Conservation (phyloP, 2,329 filamentous ascomycete species). For the Incumbomyces lentus region DNA sequence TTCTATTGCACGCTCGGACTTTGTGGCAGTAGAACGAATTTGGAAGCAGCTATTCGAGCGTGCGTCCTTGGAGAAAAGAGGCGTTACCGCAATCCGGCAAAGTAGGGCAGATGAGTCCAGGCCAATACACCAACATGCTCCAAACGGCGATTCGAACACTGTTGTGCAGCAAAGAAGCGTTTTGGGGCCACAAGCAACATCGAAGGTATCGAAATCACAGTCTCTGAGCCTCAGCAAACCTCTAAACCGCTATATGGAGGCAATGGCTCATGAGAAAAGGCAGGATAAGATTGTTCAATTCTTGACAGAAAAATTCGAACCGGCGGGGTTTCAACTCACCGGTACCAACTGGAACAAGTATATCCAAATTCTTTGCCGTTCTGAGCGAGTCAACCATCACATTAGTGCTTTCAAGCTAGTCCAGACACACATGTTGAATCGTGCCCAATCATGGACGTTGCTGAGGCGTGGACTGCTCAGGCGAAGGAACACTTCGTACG, state of each 20-base stretch:
- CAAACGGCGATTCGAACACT: too few relatives aligned
- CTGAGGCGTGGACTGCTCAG: slow-evolving; percentile 24
- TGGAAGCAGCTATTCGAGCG: neutral
- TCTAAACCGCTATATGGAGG: slow-evolving; percentile 43
- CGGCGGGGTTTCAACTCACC: slow-evolving; percentile 62
- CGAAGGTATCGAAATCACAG: slow-evolving; percentile 28
- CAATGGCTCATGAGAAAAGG: slow-evolving; percentile 44
- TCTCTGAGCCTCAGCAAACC: slow-evolving; percentile 41
- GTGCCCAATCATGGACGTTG: slow-evolving; percentile 63
- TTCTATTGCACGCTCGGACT: neutral
- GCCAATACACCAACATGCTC: too few relatives aligned
- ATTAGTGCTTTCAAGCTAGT: slow-evolving; percentile 57
- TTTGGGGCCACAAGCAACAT: too few relatives aligned
- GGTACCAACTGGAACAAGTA: slow-evolving; percentile 72
- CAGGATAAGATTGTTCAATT: slow-evolving; percentile 41
- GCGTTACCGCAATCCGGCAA: too few relatives aligned
- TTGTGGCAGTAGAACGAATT: neutral
- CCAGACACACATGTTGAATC: slow-evolving; percentile 66
- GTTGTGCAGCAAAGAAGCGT: too few relatives aligned
- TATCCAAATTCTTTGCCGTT: slow-evolving; percentile 55
- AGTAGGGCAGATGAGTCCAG: too few relatives aligned
- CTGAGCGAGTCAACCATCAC: slow-evolving; percentile 46
- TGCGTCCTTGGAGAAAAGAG: neutral
- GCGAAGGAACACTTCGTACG: neutral
- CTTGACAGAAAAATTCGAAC: slow-evolving; percentile 44